Evolutionary conservation across 225 moss, liverwort and hornwort species (phyloP).

Genomic region (Straminergon stramineum): DNA sequence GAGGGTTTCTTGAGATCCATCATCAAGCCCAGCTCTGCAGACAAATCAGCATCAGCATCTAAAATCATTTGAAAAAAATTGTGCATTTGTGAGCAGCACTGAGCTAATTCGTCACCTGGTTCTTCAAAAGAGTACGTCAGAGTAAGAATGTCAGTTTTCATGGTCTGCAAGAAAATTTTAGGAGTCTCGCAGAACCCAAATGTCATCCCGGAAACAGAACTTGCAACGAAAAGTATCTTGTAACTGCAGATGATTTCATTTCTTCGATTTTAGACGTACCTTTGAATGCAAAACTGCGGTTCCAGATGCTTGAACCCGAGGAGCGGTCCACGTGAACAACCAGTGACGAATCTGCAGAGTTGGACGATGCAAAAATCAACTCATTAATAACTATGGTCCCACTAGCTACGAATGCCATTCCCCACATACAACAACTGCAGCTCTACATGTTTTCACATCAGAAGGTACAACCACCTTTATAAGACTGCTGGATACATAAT

Average conservation of each 20-base stretch:
- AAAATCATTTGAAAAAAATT: not conserved
- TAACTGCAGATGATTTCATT: not conserved
- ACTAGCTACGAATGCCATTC: not conserved
- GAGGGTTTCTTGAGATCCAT: conserved; percentile 80
- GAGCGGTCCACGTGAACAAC: conserved; percentile 95
- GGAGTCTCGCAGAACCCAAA: not conserved
- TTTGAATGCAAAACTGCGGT: conserved; percentile 97
- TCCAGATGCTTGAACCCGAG: conserved; percentile 96
- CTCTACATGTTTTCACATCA: not conserved
- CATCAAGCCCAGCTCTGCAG: conserved; percentile 81
- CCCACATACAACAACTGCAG: not conserved
- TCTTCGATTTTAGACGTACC: conserved; percentile 21
- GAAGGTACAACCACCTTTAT: not conserved
- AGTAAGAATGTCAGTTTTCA: not conserved
- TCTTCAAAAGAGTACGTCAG: not conserved
- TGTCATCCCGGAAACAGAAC: not conserved
- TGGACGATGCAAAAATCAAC: not conserved
- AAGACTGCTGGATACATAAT: not conserved
- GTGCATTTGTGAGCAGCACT: not conserved
- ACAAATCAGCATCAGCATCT: not conserved
- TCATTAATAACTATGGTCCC: not conserved
- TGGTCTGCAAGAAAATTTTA: not conserved
- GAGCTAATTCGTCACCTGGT: not conserved
- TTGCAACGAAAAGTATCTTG: not conserved
- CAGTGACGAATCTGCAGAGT: conserved; percentile 88